Conservation (phyloP, 2,329 filamentous ascomycete genomes). For the Domatiomyces catenatus region DNA sequence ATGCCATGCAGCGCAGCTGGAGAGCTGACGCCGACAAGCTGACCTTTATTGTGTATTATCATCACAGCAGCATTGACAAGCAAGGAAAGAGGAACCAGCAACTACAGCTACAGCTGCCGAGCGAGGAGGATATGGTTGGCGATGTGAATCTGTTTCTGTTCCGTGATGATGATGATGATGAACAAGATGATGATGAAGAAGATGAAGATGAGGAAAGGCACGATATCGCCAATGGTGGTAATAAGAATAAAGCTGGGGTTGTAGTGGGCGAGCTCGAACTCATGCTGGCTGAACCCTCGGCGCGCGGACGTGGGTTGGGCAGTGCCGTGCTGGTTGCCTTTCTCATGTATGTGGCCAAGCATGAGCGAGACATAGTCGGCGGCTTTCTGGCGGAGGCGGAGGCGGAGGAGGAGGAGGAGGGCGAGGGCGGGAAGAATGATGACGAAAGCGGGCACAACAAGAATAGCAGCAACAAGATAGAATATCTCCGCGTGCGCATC, state of each 20-base stretch:
- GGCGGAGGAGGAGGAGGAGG: too few species aligned
- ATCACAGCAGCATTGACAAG: conserved; percentile 1
- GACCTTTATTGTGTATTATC: conserved; percentile 57
- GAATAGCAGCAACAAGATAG: conserved; percentile 19
- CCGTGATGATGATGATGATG: conserved; percentile 37
- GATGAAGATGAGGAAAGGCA: not conserved
- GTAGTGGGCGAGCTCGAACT: conserved; percentile 63
- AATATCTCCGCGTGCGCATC: conserved; percentile 47
- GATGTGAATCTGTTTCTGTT: conserved; percentile 68
- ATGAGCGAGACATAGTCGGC: conserved; percentile 39
- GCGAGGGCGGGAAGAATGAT: not conserved
- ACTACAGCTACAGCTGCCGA: too few species aligned
- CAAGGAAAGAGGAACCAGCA: conserved; percentile 24
- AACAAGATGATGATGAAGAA: conserved; percentile 12
- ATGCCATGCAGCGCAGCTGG: conserved; percentile 83
- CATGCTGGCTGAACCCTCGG: conserved; percentile 54
- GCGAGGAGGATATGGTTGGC: conserved; percentile 46
- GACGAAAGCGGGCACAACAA: conserved; percentile 2
- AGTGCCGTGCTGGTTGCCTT: conserved; percentile 51
- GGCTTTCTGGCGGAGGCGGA: not conserved
- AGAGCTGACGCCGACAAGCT: conserved; percentile 68
- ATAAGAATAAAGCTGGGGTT: conserved; percentile 17
- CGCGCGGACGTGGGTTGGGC: conserved; percentile 51
- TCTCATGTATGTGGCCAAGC: conserved; percentile 48
- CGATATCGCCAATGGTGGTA: conserved; percentile 7